Conservation (phyloP, 2,329 filamentous ascomycete species). For the Fusarium sp. region DNA sequence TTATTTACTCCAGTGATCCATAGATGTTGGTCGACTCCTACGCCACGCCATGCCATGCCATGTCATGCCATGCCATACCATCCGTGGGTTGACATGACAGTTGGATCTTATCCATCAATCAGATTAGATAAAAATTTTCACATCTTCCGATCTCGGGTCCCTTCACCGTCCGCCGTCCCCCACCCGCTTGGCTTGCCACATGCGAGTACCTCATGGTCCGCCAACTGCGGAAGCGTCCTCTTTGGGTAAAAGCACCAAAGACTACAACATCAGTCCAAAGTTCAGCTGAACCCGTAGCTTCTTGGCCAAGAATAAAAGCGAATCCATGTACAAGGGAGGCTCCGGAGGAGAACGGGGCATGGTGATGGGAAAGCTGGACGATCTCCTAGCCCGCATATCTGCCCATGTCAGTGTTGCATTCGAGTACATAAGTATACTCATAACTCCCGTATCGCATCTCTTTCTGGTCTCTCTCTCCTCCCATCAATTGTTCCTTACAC, state of each 20-base stretch:
- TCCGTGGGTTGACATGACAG: neutral
- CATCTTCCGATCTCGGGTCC: slow-evolving; percentile 36
- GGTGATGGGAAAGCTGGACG: slow-evolving; percentile 1
- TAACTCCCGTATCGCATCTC: slow-evolving; percentile 5
- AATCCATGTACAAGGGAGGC: slow-evolving; percentile 6
- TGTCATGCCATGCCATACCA: too few relatives aligned
- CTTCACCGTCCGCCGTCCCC: slow-evolving; percentile 6
- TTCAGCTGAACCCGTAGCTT: slow-evolving; percentile 4
- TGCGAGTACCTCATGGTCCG: slow-evolving; percentile 9
- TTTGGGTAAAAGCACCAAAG: slow-evolving; percentile 9
- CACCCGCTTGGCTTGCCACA: slow-evolving; percentile 28
- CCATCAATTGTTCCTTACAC: slow-evolving; percentile 2
- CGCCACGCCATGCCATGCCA: too few relatives aligned
- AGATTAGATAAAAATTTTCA: slow-evolving; percentile 39
- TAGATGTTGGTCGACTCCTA: too few relatives aligned
- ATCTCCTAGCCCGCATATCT: slow-evolving; percentile 4
- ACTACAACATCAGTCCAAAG: slow-evolving; percentile 10
- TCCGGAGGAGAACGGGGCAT: slow-evolving; percentile 11
- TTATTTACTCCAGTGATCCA: neutral
- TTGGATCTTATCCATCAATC: slow-evolving; percentile 41
- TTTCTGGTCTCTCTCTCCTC: neutral
- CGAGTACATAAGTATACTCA: slow-evolving; percentile 25
- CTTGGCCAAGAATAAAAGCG: slow-evolving; percentile 16
- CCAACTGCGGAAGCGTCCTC: slow-evolving; percentile 18
- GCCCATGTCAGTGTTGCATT: slow-evolving; percentile 22